Base-by-base conservation (phyloP, 2,329 filamentous ascomycete species). In the Fonsecaea multimorphosa region DNA sequence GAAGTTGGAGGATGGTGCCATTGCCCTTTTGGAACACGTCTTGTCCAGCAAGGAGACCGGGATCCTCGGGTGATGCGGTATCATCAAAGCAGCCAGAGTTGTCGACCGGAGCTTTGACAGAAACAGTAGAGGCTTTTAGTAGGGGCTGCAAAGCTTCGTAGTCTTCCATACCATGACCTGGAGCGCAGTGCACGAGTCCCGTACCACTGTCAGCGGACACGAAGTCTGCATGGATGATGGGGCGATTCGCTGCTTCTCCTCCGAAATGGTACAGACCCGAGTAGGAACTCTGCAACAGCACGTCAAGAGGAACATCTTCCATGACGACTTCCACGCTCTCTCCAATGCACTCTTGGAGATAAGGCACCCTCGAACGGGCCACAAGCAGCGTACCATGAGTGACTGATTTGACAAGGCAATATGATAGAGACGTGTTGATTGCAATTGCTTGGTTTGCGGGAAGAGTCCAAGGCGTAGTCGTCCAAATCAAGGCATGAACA, bases 391-490 rank as follows among this genome's bases (percentile, higher is more conserved):
- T 78, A 9, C 85, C 87, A 70, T 88, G 82, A 0, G 76, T 76
- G 0, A 81, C 81, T 1, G 85, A 81, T 61, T 83, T 80, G 40
- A 96, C 80, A 22, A 96, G 78, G 3, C 83, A 83, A 76, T 98
- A 99, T 51, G 87, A 81, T 67, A 98, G 79, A 44, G 91, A 87
- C 6, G 86, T 81, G 72, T 92, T 88, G 38, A 98, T 85, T 1
- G 92, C 93, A 75, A 99, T 93, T 0, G 92, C 93, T 74, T 87
- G 88, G 76, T 99, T 99, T 1, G 94, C 93, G 0, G 95, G 94
- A 4, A 99, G 82, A 0, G 95, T 99, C 95, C 95, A 99, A 0
- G 95, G 95, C 0, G 95, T 99, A 0, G 95, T 99, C 1, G 95
- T 99, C 95, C 95, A 99, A 58, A 98, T 91, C n/a, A 95, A 85